Conservation (phyloP, 2,329 filamentous ascomycete species). For the Colletotrichum sublineola region DNA sequence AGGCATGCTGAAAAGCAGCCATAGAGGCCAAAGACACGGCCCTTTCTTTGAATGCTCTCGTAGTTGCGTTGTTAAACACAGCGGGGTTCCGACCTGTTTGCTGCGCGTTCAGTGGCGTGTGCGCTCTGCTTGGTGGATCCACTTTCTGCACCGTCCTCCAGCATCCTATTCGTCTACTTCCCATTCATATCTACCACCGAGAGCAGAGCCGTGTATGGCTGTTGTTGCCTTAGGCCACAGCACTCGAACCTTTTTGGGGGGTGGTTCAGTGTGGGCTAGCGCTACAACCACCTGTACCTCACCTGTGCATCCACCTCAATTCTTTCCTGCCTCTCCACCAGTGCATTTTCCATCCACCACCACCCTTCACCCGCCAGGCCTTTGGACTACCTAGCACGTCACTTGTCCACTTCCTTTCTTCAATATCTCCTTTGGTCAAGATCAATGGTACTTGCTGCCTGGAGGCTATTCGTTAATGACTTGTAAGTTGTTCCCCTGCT, state of each 20-base stretch:
- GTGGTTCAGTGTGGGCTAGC: constrained; percentile 42
- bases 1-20: too few species aligned
- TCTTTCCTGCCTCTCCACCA: constrained; percentile 56
- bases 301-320: constrained; percentile 50
- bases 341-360: constrained; percentile 45
- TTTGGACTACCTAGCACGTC: constrained; percentile 40
- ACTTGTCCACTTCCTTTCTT: constrained; percentile 30
- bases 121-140: constrained; percentile 5
- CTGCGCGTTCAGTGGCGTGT: constrained; percentile 26
- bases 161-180: constrained; percentile 25
- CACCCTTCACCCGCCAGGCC: constrained; percentile 39
- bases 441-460: constrained; percentile 50
- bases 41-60: constrained; percentile 1
- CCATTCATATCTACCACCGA: not conserved
- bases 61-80: constrained; percentile 25
- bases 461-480: constrained; percentile 61
- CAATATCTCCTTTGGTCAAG: constrained; percentile 30
- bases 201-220: not conserved
- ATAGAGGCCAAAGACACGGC: not conserved
- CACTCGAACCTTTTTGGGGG: constrained; percentile 29
- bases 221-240: constrained; percentile 34
- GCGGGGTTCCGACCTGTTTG: constrained; percentile 37
- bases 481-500: constrained; percentile 60
- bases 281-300: constrained; percentile 43
- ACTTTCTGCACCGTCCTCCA: not conserved